Percentiles rank a stretch among this genome's conserved stretches.
phyloP scores from a whole-genome alignment of 73 alveolate species.

The Paramecium octaurelia region DNA sequence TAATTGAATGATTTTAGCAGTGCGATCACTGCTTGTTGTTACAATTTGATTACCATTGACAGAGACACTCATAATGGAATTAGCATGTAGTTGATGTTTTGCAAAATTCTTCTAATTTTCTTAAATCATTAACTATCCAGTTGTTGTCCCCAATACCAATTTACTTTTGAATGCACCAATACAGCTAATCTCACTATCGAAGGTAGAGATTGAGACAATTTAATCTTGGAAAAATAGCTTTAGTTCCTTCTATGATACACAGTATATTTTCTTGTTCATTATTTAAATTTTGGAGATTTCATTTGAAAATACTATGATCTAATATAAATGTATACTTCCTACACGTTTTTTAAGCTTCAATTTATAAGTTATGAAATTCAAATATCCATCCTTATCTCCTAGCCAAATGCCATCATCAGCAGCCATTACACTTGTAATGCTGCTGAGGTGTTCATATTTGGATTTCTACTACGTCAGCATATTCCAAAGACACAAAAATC shows the following conservation, averaged over 20 bases:
- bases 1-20: not conserved
- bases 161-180: not conserved
- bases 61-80: not conserved
- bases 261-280: not conserved
- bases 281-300: not conserved
- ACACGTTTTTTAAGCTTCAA: not conserved
- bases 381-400: constrained; percentile 12
- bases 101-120: not conserved
- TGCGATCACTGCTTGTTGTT: constrained; percentile 7
- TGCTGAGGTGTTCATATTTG: not conserved
- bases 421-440: not conserved
- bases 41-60: not conserved
- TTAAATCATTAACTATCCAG: not conserved
- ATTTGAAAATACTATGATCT: not conserved
- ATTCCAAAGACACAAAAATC: not conserved
- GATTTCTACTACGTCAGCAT: not conserved
- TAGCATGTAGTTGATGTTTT: not conserved
- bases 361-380: not conserved
- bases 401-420: constrained; percentile 8
- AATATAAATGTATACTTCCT: not conserved
- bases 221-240: not conserved
- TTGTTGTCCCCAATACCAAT: not conserved
- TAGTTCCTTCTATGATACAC: not conserved
- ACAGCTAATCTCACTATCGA: not conserved
- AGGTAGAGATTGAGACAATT: not conserved